Evolutionary conservation across 2,329 filamentous ascomycete species (phyloP), one percentile per base, ranked within the genome.

Genomic region (Neopestalotiopsis sp.): DNA sequence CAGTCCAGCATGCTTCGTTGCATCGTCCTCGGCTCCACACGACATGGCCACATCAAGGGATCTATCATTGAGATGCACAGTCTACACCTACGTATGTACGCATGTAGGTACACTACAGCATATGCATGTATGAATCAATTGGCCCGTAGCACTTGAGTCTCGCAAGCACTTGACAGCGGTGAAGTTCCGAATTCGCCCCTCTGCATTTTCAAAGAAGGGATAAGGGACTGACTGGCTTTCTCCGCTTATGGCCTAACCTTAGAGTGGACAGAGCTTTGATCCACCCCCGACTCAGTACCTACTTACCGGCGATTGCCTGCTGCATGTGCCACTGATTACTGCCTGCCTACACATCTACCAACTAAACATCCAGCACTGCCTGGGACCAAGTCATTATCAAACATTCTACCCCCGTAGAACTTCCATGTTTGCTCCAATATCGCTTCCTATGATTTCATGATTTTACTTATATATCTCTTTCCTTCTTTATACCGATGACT

Each of bases 371-470:
- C 34, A 38, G 34, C 20, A 17, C 45, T 53, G 45, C 45, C 20
- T 53, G 45, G 45, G n/a, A 53, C 45, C 45, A 53, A 53, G 45
- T 53, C 45, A 53, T n/a, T 53, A 53, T 53, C 45, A 53, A 53
- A 53, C 9, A 7, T 7, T 20, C 45, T 20, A n/a, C 7, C n/a
- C 45, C 14, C n/a, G n/a, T 53, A 53, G 45, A 53, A n/a, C n/a
- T 53, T 53, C n/a, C 45, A 17, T 53, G 9, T 53, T 17, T n/a
- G 45, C 17, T 53, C 17, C 6, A 53, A n/a, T 24, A 53, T 53
- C n/a, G 45, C 45, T 53, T 24, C 9, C 17, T 17, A 53, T 53
- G 45, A n/a, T 53, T 53, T 53, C 7, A 53, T 53, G 20, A n/a
- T n/a, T 20, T n/a, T 20, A 17, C 24, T 28, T n/a, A 53, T n/a